Conservation (phyloP, 116 monocot species). For the Iris pallida region DNA sequence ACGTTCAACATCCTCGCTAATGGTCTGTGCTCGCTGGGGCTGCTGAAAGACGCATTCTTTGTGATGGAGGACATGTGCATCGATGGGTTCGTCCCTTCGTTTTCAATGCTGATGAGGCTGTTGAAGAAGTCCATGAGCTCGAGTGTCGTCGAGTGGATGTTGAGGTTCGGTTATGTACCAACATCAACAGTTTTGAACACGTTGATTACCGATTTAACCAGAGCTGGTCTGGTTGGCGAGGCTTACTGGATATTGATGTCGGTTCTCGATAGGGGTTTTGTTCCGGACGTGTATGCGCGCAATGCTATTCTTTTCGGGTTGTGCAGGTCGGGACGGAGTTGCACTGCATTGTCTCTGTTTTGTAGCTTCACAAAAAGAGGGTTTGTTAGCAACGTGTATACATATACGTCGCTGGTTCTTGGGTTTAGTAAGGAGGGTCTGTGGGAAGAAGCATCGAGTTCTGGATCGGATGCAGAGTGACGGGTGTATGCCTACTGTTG, state of each 20-base stretch:
- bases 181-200: constrained; percentile 22
- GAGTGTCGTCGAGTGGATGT: constrained; percentile 38
- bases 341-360: constrained; percentile 38
- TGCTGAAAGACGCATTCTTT: constrained; percentile 26
- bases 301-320: constrained; percentile 59
- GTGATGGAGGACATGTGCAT: constrained; percentile 45
- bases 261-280: constrained; percentile 33
- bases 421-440: constrained; percentile 44
- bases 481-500: constrained; percentile 39
- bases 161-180: constrained; percentile 28
- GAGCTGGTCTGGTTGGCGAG: constrained; percentile 13
- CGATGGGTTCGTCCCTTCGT: constrained; percentile 39
- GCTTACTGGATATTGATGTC: constrained; percentile 32
- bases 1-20: constrained; percentile 45
- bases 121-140: constrained; percentile 41
- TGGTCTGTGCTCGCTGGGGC: constrained; percentile 30
- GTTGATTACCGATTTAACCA: constrained; percentile 28
- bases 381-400: constrained; percentile 31
- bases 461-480: constrained; percentile 36
- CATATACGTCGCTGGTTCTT: constrained; percentile 53
- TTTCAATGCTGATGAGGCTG: constrained; percentile 27
- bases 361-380: constrained; percentile 50
- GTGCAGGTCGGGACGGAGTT: constrained; percentile 35
- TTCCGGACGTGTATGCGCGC: constrained; percentile 34
- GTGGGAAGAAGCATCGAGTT: constrained; percentile 38